Conservation (phyloP, 495 filamentous ascomycete genomes). For the Penicillium riverlandense region DNA sequence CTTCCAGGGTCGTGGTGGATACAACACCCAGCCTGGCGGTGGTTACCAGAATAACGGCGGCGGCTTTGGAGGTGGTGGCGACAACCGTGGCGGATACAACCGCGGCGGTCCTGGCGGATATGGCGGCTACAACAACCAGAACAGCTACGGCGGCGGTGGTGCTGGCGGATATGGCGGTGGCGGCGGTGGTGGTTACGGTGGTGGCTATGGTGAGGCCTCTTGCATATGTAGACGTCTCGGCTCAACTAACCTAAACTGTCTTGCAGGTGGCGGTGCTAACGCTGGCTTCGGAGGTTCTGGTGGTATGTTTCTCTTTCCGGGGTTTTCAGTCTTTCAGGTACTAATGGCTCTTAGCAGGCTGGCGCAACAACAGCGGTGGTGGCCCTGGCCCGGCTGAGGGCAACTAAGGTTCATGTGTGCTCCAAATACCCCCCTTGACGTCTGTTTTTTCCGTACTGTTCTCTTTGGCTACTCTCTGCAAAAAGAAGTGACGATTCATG, state of each 20-base stretch:
- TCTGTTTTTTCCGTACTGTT: constrained; percentile 4
- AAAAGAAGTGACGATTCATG: constrained; percentile 9
- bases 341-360: constrained; percentile 12
- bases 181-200: constrained; percentile 14
- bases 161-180: constrained; percentile 16
- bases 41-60: constrained; percentile 31
- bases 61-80: constrained; percentile 23
- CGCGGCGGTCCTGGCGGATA: constrained; percentile 9
- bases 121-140: constrained; percentile 5
- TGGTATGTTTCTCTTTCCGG: constrained; percentile 18
- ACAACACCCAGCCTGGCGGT: constrained; percentile 26
- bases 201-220: constrained; percentile 11
- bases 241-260: not conserved
- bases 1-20: constrained; percentile 41
- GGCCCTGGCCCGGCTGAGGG: constrained; percentile 16
- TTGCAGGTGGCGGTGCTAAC: constrained; percentile 20
- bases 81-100: constrained; percentile 21
- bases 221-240: not conserved
- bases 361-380: constrained; percentile 23
- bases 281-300: constrained; percentile 28
- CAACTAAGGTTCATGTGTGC: constrained; percentile 6
- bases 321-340: not conserved
- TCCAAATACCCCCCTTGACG: constrained; percentile 8
- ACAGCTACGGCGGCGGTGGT: constrained; percentile 17
- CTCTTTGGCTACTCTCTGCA: constrained; percentile 6